Base-by-base conservation (phyloP, 2,329 filamentous ascomycete genomes). In the Helicocarpus griseus region DNA sequence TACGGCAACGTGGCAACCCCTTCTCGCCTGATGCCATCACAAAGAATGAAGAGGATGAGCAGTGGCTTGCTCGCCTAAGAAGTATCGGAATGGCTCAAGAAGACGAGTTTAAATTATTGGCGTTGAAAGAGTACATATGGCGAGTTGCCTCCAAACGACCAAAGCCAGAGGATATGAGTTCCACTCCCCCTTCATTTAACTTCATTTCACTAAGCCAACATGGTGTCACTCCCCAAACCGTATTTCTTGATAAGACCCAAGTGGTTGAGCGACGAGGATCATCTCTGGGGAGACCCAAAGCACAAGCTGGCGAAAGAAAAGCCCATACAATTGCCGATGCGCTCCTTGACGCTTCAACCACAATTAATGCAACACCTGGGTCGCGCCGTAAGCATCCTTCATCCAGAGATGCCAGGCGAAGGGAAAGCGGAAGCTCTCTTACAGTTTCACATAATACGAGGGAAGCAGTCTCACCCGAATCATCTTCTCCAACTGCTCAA, bases 31-130 rank as follows among this genome's bases (percentile, higher is more conserved):
- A 75, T 56, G 82, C 80, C 58, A 72, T 86, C 3, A 71, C 79
- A 0, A 90, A 83, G 63, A 95, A 90, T 58, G 89, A 95, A 7
- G 91, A 97, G 65, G 93, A 98, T 63, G 89, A 96, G 56, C 82
- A 89, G 58, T 97, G 93, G 90, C 73, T 98, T n/a, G 76, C 80
- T 13, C 86, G 89, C 57, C 71, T 98, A 45, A 81, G 87, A 48
- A 95, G 88, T 57, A 81, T 95, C 39, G 93, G 93, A 0, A 81
- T 98, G 73, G 74, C 77, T 1, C 63, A 76, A 1, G 90, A 96
- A 41, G 91, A 98, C 59, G 93, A 98, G 58, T 81, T 86, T 63
- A 97, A 98, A 66, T 72, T 98, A 2, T 73, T 97, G 33, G 86
- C 84, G 4, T 74, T 98, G 9, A 78, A 87, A 52, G 90, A 96